Evolutionary conservation across 345 rosid genomes (phyloP).

Genomic region (Brassica incana): DNA sequence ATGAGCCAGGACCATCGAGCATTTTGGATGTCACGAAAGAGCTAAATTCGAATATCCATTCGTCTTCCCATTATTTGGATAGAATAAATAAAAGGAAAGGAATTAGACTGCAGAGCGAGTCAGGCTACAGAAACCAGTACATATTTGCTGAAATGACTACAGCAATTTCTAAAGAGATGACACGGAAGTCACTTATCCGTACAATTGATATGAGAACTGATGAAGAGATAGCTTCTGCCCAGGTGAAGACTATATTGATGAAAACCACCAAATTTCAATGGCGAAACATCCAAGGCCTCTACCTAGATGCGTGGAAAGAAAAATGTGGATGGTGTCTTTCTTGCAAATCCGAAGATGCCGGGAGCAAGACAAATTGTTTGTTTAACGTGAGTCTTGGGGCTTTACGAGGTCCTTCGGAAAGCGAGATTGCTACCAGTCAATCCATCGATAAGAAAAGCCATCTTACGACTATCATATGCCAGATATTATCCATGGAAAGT

Average conservation of each 20-base stretch:
- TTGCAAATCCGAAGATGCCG: conserved; percentile 60
- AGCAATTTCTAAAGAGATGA: conserved; percentile 62
- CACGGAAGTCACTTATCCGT: conserved; percentile 53
- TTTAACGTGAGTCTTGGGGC: conserved; percentile 57
- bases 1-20: conserved; percentile 44
- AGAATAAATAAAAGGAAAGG: conserved; percentile 36
- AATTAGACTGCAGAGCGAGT: conserved; percentile 39
- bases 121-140: conserved; percentile 66
- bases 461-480: conserved; percentile 52
- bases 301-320: conserved; percentile 56
- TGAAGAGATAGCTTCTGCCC: conserved; percentile 67
- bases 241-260: conserved; percentile 78
- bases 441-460: conserved; percentile 49
- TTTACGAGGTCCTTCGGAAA: conserved; percentile 44
- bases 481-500: conserved; percentile 66
- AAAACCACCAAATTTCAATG: conserved; percentile 58
- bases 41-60: conserved; percentile 35
- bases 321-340: conserved; percentile 96
- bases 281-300: conserved; percentile 50
- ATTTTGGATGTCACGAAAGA: conserved; percentile 44
- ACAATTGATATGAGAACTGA: conserved; percentile 46
- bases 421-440: conserved; percentile 46
- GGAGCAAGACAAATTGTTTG: conserved; percentile 56
- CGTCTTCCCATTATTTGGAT: conserved; percentile 35
- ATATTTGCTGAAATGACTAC: conserved; percentile 73